These are phyloP conservation scores for Geosiphon pyriformis DNA, from an alignment of 192 early-diverging fungal species.

Conservation along the genomic window DNA sequence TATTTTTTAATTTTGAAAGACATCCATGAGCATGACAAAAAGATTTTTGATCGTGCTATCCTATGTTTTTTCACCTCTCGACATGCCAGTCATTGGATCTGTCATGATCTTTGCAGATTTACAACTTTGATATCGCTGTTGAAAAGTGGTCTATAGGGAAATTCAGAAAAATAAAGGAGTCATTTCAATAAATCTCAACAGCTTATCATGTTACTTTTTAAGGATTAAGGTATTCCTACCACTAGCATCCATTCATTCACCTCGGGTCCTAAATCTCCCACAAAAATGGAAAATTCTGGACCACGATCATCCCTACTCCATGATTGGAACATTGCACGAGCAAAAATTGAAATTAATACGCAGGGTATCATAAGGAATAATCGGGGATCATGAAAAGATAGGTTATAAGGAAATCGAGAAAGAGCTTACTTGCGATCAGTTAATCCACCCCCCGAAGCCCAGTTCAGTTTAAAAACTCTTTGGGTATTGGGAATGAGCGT, in stretches of 20 bases:
- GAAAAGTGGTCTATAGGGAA: constrained; percentile 66
- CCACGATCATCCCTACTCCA: constrained; percentile 51
- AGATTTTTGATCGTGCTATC: no score
- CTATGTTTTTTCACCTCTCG: no score
- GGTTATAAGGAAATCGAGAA: not conserved
- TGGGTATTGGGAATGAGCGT: constrained; percentile 76
- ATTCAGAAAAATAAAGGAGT: not conserved
- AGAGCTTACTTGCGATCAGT: constrained; percentile 46
- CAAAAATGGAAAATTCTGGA: constrained; percentile 90
- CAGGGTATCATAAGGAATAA: no score
- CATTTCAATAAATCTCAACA: not conserved
- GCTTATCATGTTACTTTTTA: no score
- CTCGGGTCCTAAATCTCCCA: constrained; percentile 90
- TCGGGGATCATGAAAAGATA: not conserved
- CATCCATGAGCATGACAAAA: no score
- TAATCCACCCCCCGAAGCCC: constrained; percentile 84
- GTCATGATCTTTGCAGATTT: constrained; percentile 92
- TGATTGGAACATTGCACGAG: not conserved
- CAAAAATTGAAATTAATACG: not conserved
- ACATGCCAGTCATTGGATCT: constrained; percentile 74
- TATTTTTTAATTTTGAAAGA: no score
- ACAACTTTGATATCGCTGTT: constrained; percentile 76
- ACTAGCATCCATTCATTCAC: constrained; percentile 79
- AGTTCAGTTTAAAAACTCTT: constrained; percentile 87
- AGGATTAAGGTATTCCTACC: constrained; percentile 45